Evolutionary conservation across 129 eudicot species (phyloP).

Genomic region (Tanacetum coccineum): DNA sequence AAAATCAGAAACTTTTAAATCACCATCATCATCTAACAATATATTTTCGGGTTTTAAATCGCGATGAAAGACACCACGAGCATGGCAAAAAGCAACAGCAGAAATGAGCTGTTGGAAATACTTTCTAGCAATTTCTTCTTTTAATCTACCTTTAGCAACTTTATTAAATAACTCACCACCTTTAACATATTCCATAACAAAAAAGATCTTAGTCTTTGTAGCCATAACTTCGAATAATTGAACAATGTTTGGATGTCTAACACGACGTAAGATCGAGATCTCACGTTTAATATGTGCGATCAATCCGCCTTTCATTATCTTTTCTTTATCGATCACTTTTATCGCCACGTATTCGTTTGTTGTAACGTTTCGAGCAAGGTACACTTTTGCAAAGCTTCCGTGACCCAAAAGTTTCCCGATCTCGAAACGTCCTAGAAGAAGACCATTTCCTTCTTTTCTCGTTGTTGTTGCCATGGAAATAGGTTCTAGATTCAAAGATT

Average conservation of each 20-base stretch:
- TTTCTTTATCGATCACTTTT: constrained; percentile 12
- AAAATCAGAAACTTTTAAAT: constrained; percentile 4
- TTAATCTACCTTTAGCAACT: constrained; percentile 20
- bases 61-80: constrained; percentile 14
- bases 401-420: constrained; percentile 20
- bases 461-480: neutral
- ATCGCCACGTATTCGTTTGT: constrained; percentile 17
- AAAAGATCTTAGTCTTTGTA: constrained; percentile 8
- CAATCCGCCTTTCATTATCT: constrained; percentile 15
- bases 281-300: constrained; percentile 16
- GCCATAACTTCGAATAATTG: constrained; percentile 17
- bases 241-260: constrained; percentile 15
- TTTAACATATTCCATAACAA: constrained; percentile 22
- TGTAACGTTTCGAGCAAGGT: constrained; percentile 18
- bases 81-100: constrained; percentile 12
- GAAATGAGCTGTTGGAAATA: constrained; percentile 16
- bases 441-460: constrained; percentile 14
- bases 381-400: constrained; percentile 16
- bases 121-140: constrained; percentile 13
- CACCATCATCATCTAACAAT: constrained; percentile 13
- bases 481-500: neutral
- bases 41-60: neutral
- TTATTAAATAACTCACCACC: constrained; percentile 14
- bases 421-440: constrained; percentile 6
- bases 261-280: constrained; percentile 7